A percentile compares a stretch with the other conserved stretches of the same genome.
These are phyloP conservation scores for Pichia sp. DNA, from an alignment of 1,139 yeast species.

Conservation along the genomic window DNA sequence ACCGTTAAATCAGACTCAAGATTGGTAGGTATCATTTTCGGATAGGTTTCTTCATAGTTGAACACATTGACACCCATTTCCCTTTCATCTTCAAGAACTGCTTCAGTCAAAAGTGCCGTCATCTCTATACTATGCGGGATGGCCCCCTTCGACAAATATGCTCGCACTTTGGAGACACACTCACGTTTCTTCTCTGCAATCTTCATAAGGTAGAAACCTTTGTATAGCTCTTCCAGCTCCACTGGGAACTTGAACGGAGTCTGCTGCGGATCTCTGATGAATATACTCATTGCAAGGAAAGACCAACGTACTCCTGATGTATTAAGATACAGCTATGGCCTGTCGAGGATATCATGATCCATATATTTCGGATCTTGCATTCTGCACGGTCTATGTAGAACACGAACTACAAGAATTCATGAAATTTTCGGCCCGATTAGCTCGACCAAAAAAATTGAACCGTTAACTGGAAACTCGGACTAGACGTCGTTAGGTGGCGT, in stretches of 20 bases:
- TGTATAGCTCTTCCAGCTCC: slow-evolving; percentile 7
- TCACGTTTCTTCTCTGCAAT: not conserved
- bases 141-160: slow-evolving; percentile 59
- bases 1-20: slow-evolving; percentile 18
- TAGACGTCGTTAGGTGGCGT: too few relatives aligned
- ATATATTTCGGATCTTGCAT: too few relatives aligned
- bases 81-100: slow-evolving; percentile 39
- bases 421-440: too few relatives aligned
- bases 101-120: slow-evolving; percentile 56
- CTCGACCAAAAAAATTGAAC: too few relatives aligned
- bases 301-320: too few relatives aligned
- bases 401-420: too few relatives aligned
- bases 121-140: slow-evolving; percentile 77
- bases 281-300: too few relatives aligned
- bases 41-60: slow-evolving; percentile 3
- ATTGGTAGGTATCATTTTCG: slow-evolving; percentile 2
- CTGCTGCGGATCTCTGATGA: slow-evolving; percentile 5
- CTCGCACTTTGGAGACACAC: slow-evolving; percentile 46
- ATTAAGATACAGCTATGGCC: too few relatives aligned
- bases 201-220: slow-evolving; percentile 2
- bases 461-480: too few relatives aligned
- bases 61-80: slow-evolving; percentile 18
- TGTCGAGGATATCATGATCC: too few relatives aligned
- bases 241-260: slow-evolving; percentile 13
- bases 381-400: too few relatives aligned